These are phyloP conservation scores for Scheffersomyces coipomensis DNA, from an alignment of 805 yeast genomes.

Conservation along the genomic window DNA sequence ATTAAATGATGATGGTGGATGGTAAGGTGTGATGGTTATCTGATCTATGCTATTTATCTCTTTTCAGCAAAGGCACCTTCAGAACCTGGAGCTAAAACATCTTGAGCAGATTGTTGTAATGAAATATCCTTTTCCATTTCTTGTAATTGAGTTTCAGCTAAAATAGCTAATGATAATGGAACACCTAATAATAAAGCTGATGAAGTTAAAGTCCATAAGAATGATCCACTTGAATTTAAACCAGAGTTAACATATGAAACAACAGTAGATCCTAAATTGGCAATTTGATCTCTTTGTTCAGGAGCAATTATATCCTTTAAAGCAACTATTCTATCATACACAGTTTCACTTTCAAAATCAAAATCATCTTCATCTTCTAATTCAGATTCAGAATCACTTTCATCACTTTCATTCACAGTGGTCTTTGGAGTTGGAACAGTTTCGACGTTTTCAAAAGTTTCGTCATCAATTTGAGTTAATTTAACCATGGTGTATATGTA, in stretches of 20 bases:
- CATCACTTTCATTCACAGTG: slow-evolving; percentile 21
- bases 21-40: too few species aligned
- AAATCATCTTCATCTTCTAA: slow-evolving; percentile 67
- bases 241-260: slow-evolving; percentile 37
- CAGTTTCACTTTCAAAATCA: slow-evolving; percentile 75
- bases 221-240: slow-evolving; percentile 63
- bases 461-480: slow-evolving; percentile 70
- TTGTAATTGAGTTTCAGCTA: slow-evolving; percentile 89
- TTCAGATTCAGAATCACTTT: slow-evolving; percentile 42
- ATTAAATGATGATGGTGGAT: too few species aligned
- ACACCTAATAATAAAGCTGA: slow-evolving; percentile 85
- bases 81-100: slow-evolving; percentile 68
- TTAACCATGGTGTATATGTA: slow-evolving; percentile 55
- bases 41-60: slow-evolving; percentile 16
- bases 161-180: slow-evolving; percentile 84
- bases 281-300: slow-evolving; percentile 58
- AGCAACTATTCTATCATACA: slow-evolving; percentile 85
- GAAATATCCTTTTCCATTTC: slow-evolving; percentile 93
- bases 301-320: slow-evolving; percentile 92
- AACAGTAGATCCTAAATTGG: slow-evolving; percentile 30
- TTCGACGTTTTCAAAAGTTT: slow-evolving; percentile 37
- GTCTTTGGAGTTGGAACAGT: slow-evolving; percentile 20
- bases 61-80: slow-evolving; percentile 41
- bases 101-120: slow-evolving; percentile 74
- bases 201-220: slow-evolving; percentile 84